These are phyloP conservation scores for Nepenthes mirabilis DNA, from an alignment of 148 eudicot genomes.

Conservation along the genomic window DNA sequence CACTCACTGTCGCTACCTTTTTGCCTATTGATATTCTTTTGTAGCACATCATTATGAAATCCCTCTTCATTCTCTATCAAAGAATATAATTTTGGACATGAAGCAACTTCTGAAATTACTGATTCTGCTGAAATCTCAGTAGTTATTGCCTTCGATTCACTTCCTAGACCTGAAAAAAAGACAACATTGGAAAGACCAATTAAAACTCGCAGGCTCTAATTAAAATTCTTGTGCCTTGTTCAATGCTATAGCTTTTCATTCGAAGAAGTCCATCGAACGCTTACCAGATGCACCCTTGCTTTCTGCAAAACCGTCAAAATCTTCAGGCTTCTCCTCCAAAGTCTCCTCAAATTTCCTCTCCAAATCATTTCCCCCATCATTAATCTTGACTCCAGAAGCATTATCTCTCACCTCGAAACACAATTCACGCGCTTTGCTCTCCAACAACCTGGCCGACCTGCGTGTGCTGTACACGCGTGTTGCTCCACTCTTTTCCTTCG, in stretches of 20 bases:
- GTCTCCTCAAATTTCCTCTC: constrained; percentile 7
- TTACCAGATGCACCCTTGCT: constrained; percentile 8
- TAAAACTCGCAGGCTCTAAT: neutral
- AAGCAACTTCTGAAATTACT: neutral
- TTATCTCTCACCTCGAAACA: constrained; percentile 9
- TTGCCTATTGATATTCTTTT: constrained; percentile 8
- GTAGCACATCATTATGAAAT: constrained; percentile 4
- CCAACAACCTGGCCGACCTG: constrained; percentile 32
- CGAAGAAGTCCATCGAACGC: constrained; percentile 6
- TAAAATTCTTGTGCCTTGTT: neutral
- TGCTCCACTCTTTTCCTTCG: constrained; percentile 18
- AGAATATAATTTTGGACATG: constrained; percentile 3
- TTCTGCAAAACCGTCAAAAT: constrained; percentile 1
- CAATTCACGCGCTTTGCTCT: constrained; percentile 19
- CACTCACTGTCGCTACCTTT: neutral
- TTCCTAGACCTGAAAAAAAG: constrained; percentile 9
- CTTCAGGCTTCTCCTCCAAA: constrained; percentile 8
- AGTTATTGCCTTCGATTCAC: constrained; percentile 4
- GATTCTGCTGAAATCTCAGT: constrained; percentile 12
- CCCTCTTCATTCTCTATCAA: constrained; percentile 1
- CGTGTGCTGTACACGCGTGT: constrained; percentile 25
- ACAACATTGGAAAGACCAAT: neutral
- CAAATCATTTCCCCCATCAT: constrained; percentile 7
- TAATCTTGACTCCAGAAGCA: constrained; percentile 4
- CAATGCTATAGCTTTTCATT: neutral